Evolutionary conservation across 2,329 filamentous ascomycete species (phyloP), one percentile per base, ranked within the genome.

Genomic region (Fragosphaeria purpurea): DNA sequence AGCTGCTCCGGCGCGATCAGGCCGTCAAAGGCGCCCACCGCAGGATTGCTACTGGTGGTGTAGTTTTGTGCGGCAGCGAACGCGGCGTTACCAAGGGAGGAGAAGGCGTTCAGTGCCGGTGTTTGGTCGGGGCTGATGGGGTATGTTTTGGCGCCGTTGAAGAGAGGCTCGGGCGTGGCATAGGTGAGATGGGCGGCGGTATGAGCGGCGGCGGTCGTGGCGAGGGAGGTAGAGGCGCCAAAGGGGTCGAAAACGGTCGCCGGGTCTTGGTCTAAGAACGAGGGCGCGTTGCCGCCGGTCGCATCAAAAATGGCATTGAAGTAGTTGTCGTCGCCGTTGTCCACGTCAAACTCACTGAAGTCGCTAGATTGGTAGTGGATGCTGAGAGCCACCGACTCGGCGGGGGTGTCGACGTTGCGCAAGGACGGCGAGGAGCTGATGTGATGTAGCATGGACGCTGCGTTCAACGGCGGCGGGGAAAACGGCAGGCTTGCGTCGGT

Each of bases 81-180:
- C 31, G 60, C 46, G 61, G 65, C 22, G 56, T 59, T 64, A 34
- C 61, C 62, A 4, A 72, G 71, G 4, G 73, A 72, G 2, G 65
- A 62, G n/a, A 64, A 63, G 13, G 69, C 67, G 54, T 72, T 66
- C 8, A 75, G 61, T 8, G 74, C 73, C 22, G 72, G 71, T 12
- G 74, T 77, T 52, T 71, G 71, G 46, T 73, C 70, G 32, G 76
- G 76, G 53, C 74, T 80, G 56, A 77, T 60, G 37, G 74, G 76
- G 55, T 70, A 71, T 34, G 58, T 52, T 34, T 55, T 58, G 32
- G 59, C 55, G 48, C 56, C 60, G 57, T 63, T 47, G 48, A 57
- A 51, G 41, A 55, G 32, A 13, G 46, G 54, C 35, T 57, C 54
- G 5, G 56, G 54, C 1, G 56, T 57, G 6, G 54, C 46, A 34